Evolutionary conservation across 495 filamentous ascomycete species (phyloP).

Genomic region (Penicillium ucsense): DNA sequence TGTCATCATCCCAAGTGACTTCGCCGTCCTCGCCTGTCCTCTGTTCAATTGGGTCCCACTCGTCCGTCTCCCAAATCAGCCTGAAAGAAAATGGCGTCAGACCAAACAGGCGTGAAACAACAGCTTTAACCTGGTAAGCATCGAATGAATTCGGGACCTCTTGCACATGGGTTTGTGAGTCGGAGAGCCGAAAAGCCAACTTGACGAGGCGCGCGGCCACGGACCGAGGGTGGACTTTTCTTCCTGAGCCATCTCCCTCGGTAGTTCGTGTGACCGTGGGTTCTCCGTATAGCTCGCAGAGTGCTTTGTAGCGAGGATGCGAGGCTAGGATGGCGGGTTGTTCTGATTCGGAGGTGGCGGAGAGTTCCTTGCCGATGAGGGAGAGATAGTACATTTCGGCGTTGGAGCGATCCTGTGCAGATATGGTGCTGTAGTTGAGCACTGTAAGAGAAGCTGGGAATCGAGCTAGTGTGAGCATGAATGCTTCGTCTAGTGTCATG

Average conservation of each 20-base stretch:
- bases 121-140: constrained; percentile 70
- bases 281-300: constrained; percentile 65
- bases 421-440: constrained; percentile 74
- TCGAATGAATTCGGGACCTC: constrained; percentile 67
- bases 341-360: constrained; percentile 44
- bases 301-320: constrained; percentile 60
- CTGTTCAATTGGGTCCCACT: constrained; percentile 64
- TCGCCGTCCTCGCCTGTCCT: constrained; percentile 45
- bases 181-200: constrained; percentile 45
- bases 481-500: constrained; percentile 60
- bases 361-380: constrained; percentile 65
- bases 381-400: constrained; percentile 89
- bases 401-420: constrained; percentile 62
- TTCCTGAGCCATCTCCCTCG: constrained; percentile 8
- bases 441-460: constrained; percentile 48
- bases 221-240: constrained; percentile 45
- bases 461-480: constrained; percentile 81
- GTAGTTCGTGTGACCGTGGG: constrained; percentile 41
- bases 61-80: constrained; percentile 73
- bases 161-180: constrained; percentile 19
- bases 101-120: constrained; percentile 62
- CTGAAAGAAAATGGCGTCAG: constrained; percentile 51
- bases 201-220: constrained; percentile 64
- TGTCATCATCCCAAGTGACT: constrained; percentile 41
- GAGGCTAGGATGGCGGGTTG: constrained; percentile 41